A percentile compares a stretch with the other conserved stretches of the same genome.
Evolutionary conservation across 176 grass and related monocot species (phyloP).

Genomic region (Paspalum vaginatum): DNA sequence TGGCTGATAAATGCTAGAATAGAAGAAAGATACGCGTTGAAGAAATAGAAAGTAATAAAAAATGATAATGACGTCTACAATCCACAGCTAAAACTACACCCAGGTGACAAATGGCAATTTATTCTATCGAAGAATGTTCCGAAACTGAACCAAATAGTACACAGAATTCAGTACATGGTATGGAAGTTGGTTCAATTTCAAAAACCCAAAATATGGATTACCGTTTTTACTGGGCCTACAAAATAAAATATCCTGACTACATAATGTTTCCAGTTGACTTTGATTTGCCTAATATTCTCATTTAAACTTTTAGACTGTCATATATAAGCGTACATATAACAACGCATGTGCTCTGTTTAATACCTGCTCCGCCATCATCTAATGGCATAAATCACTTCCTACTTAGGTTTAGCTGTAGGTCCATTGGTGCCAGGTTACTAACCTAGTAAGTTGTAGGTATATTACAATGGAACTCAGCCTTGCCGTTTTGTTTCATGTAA

Average conservation of each 20-base stretch:
- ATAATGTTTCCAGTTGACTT: slow-evolving; percentile 8
- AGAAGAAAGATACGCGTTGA: neutral
- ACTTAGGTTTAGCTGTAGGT: neutral
- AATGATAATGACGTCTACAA: neutral
- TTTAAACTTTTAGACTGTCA: neutral
- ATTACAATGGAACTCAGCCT: neutral
- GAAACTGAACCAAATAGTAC: neutral
- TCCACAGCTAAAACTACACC: neutral
- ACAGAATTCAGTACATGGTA: neutral
- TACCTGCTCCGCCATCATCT: neutral
- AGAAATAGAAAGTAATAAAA: neutral
- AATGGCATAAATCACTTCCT: neutral
- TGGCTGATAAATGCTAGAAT: neutral
- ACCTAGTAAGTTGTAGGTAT: neutral
- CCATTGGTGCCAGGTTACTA: neutral
- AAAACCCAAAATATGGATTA: neutral
- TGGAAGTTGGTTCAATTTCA: neutral
- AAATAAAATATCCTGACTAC: neutral
- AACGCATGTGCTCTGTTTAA: slow-evolving; percentile 6
- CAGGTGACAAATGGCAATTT: slow-evolving; percentile 8
- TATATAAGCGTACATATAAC: slow-evolving; percentile 1
- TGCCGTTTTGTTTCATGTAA: neutral
- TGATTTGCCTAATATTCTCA: neutral
- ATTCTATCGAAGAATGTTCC: neutral
- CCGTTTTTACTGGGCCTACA: neutral